phyloP scores from a whole-genome alignment of 768 basidiomycete genomes.

The Auriculariales sp. region DNA sequence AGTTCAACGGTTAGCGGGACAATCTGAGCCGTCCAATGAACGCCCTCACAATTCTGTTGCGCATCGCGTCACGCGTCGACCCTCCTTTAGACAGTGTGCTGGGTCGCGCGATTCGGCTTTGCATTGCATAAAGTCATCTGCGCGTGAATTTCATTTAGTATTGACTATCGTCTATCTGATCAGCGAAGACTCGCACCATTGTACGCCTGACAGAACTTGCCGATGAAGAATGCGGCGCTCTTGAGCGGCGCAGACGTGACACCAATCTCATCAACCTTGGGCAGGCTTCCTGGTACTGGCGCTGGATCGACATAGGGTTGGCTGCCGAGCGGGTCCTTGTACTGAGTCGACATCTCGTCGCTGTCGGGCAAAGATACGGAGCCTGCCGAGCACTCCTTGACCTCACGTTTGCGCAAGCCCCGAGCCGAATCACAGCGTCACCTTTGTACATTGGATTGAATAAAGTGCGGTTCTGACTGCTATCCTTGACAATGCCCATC shows the following conservation, averaged over 20 bases:
- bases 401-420: too few species aligned
- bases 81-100: slow-evolving; percentile 88
- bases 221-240: slow-evolving; percentile 94
- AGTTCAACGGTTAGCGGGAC: neutral
- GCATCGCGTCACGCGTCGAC: slow-evolving; percentile 88
- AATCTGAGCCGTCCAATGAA: neutral
- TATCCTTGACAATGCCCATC: too few species aligned
- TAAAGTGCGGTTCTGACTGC: too few species aligned
- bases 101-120: slow-evolving; percentile 86
- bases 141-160: too few species aligned
- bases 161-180: neutral
- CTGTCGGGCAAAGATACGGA: too few species aligned
- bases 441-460: too few species aligned
- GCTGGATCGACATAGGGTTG: slow-evolving; percentile 55
- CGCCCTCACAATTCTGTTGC: slow-evolving; percentile 73
- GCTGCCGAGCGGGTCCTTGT: too few species aligned
- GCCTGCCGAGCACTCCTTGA: too few species aligned
- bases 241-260: slow-evolving; percentile 86
- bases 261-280: slow-evolving; percentile 80
- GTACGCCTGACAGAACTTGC: slow-evolving; percentile 87
- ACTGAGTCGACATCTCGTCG: too few species aligned
- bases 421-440: too few species aligned
- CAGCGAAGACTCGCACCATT: slow-evolving; percentile 51
- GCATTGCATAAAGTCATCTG: slow-evolving; percentile 96
- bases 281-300: slow-evolving; percentile 48